Evolutionary conservation across 1,284 basidiomycete genomes (phyloP), one percentile per base, ranked within the genome.

Genomic region (Tilletia caries): DNA sequence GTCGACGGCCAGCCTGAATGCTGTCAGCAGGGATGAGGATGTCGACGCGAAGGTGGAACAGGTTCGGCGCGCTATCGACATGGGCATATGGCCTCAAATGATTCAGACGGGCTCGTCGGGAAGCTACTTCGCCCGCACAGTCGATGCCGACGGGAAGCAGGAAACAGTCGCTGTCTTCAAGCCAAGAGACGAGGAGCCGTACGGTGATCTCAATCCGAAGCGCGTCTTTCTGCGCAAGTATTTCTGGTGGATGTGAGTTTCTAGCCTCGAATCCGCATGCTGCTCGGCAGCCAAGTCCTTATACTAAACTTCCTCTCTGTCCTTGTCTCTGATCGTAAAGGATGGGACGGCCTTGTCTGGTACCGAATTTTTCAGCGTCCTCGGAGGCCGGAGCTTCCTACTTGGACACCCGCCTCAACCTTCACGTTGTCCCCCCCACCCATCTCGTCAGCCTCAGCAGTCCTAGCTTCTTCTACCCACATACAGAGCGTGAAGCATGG

Each of bases 331-430:
- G 18, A 62, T 34, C 32, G 4, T 29, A n/a, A 25, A 62, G 79
- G 10, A 81, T 83, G 79, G 81, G 81, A 27, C 70, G 81, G 29
- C 78, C 81, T 4, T 83, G 81, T 25, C 73, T 83, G 4, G 77
- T 83, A 12, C 80, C 81, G 32, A 81, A 79, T 66, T 83, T 83
- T 41, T 82, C 81, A 2, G 79, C 79, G 33, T 69, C 81, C 8
- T 89, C 89, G 1, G 89, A 91, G 85, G 92, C 92, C 1, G 93
- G 93, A 2, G 93, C 93, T 20, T 94, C 92, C 3, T 84, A 93
- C 52, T 85, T 96, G 10, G 93, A 95, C 77, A 86, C 88, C 66
- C 88, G 91, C 15, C 86, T 96, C 41, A 85, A 87, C 41, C 85
- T 93, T 5, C 84, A 91, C 76, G 91, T 96, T 70, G 93, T 96